A percentile compares a stretch with the other conserved stretches of the same genome.
These are phyloP conservation scores for Paramecium primaurelia DNA, from an alignment of 73 alveolate genomes.

Conservation along the genomic window DNA sequence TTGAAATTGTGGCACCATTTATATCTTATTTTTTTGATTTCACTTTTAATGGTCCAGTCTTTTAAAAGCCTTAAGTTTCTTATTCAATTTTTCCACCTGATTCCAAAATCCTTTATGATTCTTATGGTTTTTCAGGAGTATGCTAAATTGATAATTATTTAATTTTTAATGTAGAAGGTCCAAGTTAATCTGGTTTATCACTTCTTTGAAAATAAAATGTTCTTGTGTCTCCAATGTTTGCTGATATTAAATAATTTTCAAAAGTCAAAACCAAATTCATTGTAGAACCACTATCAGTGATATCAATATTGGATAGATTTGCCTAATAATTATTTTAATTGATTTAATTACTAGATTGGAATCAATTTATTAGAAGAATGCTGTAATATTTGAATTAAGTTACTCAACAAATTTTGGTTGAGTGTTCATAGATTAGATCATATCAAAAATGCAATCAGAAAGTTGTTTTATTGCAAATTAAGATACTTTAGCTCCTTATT, in stretches of 20 bases:
- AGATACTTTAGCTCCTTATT: neutral
- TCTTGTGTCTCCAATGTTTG: neutral
- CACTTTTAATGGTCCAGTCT: neutral
- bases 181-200: neutral
- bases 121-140: neutral
- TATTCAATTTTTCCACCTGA: neutral
- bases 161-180: neutral
- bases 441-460: neutral
- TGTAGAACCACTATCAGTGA: neutral
- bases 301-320: neutral
- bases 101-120: neutral
- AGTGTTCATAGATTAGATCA: neutral
- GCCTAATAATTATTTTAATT: neutral
- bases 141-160: neutral
- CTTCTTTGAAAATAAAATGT: neutral
- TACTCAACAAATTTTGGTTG: neutral
- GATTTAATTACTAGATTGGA: neutral
- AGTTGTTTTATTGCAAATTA: neutral
- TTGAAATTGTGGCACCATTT: constrained; percentile 56
- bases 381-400: neutral
- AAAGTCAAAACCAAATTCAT: neutral
- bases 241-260: neutral
- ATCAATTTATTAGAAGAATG: neutral
- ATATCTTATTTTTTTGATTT: neutral
- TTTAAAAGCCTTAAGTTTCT: neutral